Conservation (phyloP, 2,329 filamentous ascomycete genomes). For the Capronia americana region DNA sequence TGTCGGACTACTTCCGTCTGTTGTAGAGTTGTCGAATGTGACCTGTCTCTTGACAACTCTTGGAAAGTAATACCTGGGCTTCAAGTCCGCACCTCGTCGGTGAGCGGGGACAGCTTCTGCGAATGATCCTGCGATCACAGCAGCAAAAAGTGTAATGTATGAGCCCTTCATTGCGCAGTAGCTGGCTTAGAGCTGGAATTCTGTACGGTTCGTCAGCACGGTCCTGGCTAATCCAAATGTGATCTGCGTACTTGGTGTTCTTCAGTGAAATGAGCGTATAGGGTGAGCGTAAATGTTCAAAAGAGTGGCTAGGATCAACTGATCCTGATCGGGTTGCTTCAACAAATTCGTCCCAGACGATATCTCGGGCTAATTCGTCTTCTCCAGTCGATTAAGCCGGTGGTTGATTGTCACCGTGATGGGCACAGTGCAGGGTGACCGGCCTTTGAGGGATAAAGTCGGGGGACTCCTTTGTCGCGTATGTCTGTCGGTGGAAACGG, state of each 20-base stretch:
- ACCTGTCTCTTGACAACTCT: conserved; percentile 41
- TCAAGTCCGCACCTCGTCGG: conserved; percentile 34
- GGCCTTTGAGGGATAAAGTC: not conserved
- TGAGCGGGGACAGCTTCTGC: conserved; percentile 42
- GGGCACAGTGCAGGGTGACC: not conserved
- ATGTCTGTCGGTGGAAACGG: conserved; percentile 15
- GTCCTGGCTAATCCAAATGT: not conserved
- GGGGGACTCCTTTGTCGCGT: conserved; percentile 20
- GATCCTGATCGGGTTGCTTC: conserved; percentile 27
- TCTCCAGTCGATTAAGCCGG: conserved; percentile 8
- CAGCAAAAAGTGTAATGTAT: conserved; percentile 39
- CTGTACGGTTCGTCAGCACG: conserved; percentile 21
- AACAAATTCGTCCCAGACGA: conserved; percentile 21
- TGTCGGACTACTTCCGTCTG: conserved; percentile 9
- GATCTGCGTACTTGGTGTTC: conserved; percentile 21
- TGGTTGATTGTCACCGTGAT: not conserved
- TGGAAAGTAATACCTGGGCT: conserved; percentile 42
- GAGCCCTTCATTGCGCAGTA: conserved; percentile 37
- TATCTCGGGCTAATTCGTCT: conserved; percentile 9
- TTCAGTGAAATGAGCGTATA: conserved; percentile 35
- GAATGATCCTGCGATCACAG: conserved; percentile 40
- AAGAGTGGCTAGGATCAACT: conserved; percentile 39
- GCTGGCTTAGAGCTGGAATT: conserved; percentile 3
- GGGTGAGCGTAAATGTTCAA: conserved; percentile 33
- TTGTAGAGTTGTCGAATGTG: conserved; percentile 28